Base-by-base conservation (phyloP, 345 rosid species). In the Murraya koenigii region DNA sequence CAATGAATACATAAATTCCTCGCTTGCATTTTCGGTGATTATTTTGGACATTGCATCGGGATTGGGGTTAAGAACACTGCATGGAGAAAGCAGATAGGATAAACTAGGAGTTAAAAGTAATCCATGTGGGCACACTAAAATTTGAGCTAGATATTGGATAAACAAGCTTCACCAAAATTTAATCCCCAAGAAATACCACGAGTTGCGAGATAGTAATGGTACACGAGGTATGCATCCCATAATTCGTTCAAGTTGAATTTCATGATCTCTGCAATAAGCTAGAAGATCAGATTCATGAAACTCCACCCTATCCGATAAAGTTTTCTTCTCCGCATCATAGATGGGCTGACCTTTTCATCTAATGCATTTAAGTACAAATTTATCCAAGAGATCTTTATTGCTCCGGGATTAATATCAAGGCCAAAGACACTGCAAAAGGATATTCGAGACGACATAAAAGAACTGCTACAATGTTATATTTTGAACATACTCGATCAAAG, bases 161-260 rank as follows among this genome's bases (percentile, higher is more conserved):
- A 76, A 81, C 19, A 44, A 11, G 13, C 49, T 1, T 3, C 49
- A 41, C 41, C 56, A 22, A 49, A 68, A 54, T 20, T 44, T 49
- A 73, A 69, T 14, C 11, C 7, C 41, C 15, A 6, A 10, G n/a
- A 4, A 36, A 68, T 74, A 28, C 7, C 56, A 15, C 25, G 61
- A 30, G 47, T 38, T 49, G 69, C 66, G n/a, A 33, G 72, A 28
- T 76, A 9, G 69, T n/a, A 19, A 80, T 66, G 70, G 38, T 81
- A 95, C 99, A 98, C 93, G 99, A 78, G 99, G 99, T 74, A 95
- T 95, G 89, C 99, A 95, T 84, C 99, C 99, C 84, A 95, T 95
- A 23, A 95, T 95, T 80, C 98, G 84, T 80, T 95, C 99, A 33
- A 93, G 94, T 85, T 90, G 91, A 77, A 95, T 86, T 78, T 85